Conservation (phyloP, 1,139 yeast species). For the Yamadazyma atmosphaerica region DNA sequence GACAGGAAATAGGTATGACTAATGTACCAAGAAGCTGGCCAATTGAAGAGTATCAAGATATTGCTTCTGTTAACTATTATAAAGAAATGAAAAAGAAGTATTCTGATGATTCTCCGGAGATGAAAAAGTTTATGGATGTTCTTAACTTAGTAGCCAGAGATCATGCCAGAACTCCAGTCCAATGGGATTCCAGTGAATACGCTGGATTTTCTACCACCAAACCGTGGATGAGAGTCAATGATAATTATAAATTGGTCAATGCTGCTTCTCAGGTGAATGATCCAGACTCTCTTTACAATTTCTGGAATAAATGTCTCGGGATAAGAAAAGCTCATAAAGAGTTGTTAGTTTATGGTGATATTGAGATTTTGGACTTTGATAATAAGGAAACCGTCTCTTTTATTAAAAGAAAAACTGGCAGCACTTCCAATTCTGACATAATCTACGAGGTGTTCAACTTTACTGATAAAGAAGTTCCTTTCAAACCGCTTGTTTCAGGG, state of each 20-base stretch:
- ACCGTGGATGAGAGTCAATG: slow-evolving; percentile 61
- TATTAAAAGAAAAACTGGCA: slow-evolving; percentile 9
- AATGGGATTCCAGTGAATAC: slow-evolving; percentile 49
- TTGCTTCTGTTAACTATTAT: slow-evolving; percentile 47
- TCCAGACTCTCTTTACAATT: slow-evolving; percentile 46
- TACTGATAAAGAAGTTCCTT: slow-evolving; percentile 29
- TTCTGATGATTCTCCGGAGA: slow-evolving; percentile 30
- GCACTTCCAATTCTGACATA: slow-evolving; percentile 11
- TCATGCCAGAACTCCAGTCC: slow-evolving; percentile 60
- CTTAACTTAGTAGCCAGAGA: slow-evolving; percentile 48
- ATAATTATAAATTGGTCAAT: slow-evolving; percentile 49
- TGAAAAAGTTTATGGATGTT: slow-evolving; percentile 32
- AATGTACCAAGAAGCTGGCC: slow-evolving; percentile 47
- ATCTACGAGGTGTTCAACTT: slow-evolving; percentile 51
- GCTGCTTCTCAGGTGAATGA: slow-evolving; percentile 49
- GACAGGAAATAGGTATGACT: slow-evolving; percentile 62
- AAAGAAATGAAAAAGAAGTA: slow-evolving; percentile 30
- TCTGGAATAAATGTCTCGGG: slow-evolving; percentile 45
- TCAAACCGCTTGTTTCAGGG: slow-evolving; percentile 31
- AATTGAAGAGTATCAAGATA: slow-evolving; percentile 52
- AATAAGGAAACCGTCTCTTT: slow-evolving; percentile 13
- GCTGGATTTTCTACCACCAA: slow-evolving; percentile 52
- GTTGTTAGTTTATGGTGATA: slow-evolving; percentile 46
- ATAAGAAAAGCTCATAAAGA: slow-evolving; percentile 48
- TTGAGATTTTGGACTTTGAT: slow-evolving; percentile 33